Conservation (phyloP, 1,139 yeast species). For the Saccharomyces pastorianus region DNA sequence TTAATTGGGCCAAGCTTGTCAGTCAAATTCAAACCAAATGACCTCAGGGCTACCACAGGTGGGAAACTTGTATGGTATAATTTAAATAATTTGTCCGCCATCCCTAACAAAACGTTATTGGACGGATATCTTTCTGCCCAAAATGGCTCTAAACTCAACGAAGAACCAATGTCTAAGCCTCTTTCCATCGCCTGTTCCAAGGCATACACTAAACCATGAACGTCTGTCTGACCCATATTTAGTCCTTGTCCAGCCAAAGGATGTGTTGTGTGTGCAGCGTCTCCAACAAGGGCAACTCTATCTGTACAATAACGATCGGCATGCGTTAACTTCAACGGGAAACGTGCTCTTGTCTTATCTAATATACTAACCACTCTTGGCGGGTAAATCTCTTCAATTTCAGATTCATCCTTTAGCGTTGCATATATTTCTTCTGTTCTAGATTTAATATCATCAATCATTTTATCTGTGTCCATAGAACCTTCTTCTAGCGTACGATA, state of each 20-base stretch:
- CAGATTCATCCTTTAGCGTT: constrained; percentile 35
- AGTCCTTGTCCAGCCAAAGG: constrained; percentile 98
- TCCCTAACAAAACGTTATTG: constrained; percentile 75
- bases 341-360: constrained; percentile 67
- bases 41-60: constrained; percentile 68
- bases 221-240: constrained; percentile 97
- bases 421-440: constrained; percentile 46
- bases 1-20: constrained; percentile 60
- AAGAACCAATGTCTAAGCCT: constrained; percentile 82
- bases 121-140: constrained; percentile 72
- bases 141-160: constrained; percentile 72
- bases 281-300: constrained; percentile 87
- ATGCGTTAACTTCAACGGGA: constrained; percentile 83
- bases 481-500: constrained; percentile 47
- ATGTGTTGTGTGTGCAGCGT: constrained; percentile 96
- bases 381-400: constrained; percentile 55
- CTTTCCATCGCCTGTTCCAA: constrained; percentile 62
- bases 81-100: constrained; percentile 87
- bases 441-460: constrained; percentile 67
- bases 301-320: constrained; percentile 83
- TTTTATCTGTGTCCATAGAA: constrained; percentile 35
- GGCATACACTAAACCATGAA: constrained; percentile 58
- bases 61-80: constrained; percentile 65
- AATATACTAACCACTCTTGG: constrained; percentile 52
- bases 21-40: constrained; percentile 64